phyloP scores from a whole-genome alignment of 441 rosid species.

The Euphorbia corollata region DNA sequence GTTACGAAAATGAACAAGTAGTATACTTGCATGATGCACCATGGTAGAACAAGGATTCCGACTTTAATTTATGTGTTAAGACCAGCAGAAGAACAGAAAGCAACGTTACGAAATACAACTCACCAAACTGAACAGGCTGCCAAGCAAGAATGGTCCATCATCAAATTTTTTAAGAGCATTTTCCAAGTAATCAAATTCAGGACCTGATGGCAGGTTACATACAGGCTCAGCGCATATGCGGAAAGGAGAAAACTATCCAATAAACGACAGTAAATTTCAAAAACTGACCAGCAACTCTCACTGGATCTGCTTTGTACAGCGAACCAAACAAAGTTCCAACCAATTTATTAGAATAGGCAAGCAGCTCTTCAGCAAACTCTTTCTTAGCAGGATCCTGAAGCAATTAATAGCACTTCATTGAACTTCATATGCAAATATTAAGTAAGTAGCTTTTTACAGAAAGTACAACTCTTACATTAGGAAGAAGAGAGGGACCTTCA shows the following conservation, averaged over 20 bases:
- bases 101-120: constrained; percentile 9
- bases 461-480: constrained; percentile 35
- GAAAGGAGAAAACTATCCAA: constrained; percentile 6
- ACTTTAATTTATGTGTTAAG: not conserved
- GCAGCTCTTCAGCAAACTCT: constrained; percentile 59
- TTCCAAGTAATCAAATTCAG: constrained; percentile 69
- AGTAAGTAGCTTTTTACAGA: not conserved
- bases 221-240: not conserved
- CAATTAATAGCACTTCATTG: constrained; percentile 10
- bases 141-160: constrained; percentile 87
- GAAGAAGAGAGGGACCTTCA: constrained; percentile 68
- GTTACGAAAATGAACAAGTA: not conserved
- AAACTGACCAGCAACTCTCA: constrained; percentile 48
- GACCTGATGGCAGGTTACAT: constrained; percentile 31
- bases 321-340: constrained; percentile 29
- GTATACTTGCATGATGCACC: not conserved
- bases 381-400: constrained; percentile 64
- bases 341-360: constrained; percentile 49
- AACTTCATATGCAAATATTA: constrained; percentile 1
- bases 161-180: constrained; percentile 52
- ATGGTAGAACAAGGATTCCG: not conserved
- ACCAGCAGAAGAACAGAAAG: not conserved
- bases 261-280: not conserved
- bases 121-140: constrained; percentile 71
- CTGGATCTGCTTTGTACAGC: constrained; percentile 48